Base-by-base conservation (phyloP, 2,329 filamentous ascomycete species). In the Lachnellula hyalina region DNA sequence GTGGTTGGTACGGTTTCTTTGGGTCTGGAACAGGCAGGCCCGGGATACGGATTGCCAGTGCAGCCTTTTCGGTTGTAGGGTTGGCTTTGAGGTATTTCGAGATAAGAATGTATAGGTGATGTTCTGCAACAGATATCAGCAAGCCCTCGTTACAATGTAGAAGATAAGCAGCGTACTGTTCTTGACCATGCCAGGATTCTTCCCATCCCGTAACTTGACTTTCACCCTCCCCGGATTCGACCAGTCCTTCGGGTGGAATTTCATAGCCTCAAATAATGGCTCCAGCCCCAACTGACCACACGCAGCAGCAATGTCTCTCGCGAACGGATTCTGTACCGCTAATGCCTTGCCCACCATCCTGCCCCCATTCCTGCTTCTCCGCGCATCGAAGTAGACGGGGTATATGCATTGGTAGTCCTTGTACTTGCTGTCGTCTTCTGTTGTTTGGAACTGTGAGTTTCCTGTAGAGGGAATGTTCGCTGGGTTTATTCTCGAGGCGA, bases 221-320 rank as follows among this genome's bases (percentile, higher is more conserved):
- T 89, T 85, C 60, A 97, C 89, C 56, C 94, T 81, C 3, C 94
- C 94, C 12, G 94, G 94, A 75, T 99, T 99, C 54, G 87, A 86
- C 94, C 94, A 99, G 76, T 99, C 94, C 74, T 94, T 93, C 6
- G 94, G 94, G 73, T 99, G 94, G 57, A 85, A 81, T 77, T 96
- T 96, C 68, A 88, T 87, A 1, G 92, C 90, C 75, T 99, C 94
- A 70, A 96, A 87, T 7, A 94, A 84, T 44, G 87, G 85, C 58
- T 82, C 80, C 36, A 90, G 75, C 32, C 86, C 82, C 57, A 96
- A 79, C 46, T 79, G 74, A 42, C 85, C 84, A 71, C 89, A 89
- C n/a, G 92, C 93, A 69, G 89, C 86, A 45, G 91, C 87, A 68
- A 99, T 92, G 67, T 94, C 90, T 66, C 89, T 83, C 7, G 94